Conservation (phyloP, 2,329 filamentous ascomycete species). For the Colletotrichum salicis region DNA sequence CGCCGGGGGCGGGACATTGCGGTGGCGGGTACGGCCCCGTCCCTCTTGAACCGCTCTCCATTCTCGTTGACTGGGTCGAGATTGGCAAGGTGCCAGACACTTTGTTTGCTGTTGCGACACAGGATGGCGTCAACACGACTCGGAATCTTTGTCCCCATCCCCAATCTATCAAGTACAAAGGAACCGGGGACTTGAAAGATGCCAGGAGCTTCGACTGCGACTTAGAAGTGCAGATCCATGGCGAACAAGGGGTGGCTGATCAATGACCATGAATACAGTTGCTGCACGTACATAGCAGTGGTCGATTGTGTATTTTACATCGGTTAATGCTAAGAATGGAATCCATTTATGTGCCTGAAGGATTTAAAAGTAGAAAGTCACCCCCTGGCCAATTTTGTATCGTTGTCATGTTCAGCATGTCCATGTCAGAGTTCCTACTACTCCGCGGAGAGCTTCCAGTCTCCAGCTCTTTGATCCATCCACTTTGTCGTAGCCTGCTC, state of each 20-base stretch:
- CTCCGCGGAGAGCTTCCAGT: background rate
- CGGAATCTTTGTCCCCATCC: background rate
- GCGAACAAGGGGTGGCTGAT: too few relatives aligned
- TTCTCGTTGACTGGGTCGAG: constrained; percentile 17
- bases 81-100: background rate
- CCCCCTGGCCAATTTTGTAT: background rate
- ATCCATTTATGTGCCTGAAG: background rate
- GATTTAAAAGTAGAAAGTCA: background rate
- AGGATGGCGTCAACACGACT: background rate
- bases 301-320: background rate
- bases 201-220: background rate
- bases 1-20: constrained; percentile 64
- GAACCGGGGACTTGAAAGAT: background rate
- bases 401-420: background rate
- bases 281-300: background rate
- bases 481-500: background rate
- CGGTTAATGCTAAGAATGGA: background rate
- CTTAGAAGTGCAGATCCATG: background rate
- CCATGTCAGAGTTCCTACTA: background rate
- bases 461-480: background rate
- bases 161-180: background rate
- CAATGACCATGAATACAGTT: too few relatives aligned
- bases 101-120: background rate
- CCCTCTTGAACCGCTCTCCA: background rate
- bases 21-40: constrained; percentile 23